phyloP scores from a whole-genome alignment of 768 basidiomycete species.

The Tylopilus rubrobrunneus region DNA sequence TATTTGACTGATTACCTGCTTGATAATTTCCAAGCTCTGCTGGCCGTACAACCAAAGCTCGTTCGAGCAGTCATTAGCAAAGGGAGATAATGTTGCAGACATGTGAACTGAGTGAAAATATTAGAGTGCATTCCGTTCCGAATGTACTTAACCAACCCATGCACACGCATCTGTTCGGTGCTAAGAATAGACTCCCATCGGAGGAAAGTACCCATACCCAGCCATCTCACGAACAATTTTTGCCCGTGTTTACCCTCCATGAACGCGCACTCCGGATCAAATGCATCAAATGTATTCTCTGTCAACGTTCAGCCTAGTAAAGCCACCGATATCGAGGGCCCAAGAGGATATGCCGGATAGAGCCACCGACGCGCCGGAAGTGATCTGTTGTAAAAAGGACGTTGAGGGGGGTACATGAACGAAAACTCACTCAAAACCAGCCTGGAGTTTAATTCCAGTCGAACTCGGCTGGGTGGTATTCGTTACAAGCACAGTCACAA shows the following conservation, averaged over 20 bases:
- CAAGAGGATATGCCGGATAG: neutral
- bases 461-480: neutral
- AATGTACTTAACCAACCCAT: neutral
- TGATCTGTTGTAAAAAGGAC: neutral
- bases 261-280: neutral
- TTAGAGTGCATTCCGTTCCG: neutral
- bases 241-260: neutral
- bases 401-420: neutral
- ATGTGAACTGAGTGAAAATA: neutral
- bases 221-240: neutral
- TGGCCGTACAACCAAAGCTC: neutral
- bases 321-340: neutral
- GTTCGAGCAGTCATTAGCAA: neutral
- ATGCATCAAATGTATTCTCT: neutral
- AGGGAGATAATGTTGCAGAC: neutral
- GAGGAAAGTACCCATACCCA: neutral
- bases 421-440: conserved; percentile 33
- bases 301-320: neutral
- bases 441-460: conserved; percentile 34
- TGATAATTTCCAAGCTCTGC: neutral
- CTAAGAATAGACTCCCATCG: neutral
- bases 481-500: neutral
- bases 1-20: neutral
- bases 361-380: neutral
- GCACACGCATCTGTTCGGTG: neutral